Evolutionary conservation across 2,329 filamentous ascomycete species (phyloP).

Genomic region (Fusarium devonianum): DNA sequence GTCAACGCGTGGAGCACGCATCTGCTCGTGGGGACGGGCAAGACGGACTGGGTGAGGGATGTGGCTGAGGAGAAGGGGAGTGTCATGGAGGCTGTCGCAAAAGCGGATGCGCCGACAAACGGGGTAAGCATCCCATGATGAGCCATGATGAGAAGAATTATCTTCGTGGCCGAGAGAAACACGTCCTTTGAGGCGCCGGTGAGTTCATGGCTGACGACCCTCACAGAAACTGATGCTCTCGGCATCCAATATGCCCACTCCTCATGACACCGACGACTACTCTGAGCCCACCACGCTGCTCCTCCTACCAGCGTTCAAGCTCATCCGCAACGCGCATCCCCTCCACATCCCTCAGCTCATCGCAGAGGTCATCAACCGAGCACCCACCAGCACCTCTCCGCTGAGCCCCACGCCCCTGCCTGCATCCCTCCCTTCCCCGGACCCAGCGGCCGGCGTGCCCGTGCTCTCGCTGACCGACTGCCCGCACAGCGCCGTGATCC

Average conservation of each 20-base stretch:
- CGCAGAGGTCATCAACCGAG: conserved; percentile 70
- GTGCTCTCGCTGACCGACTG: conserved; percentile 58
- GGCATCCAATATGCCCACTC: conserved; percentile 88
- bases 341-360: conserved; percentile 76
- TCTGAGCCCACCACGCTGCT: conserved; percentile 78
- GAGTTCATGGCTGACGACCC: not conserved
- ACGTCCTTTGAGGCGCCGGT: not conserved
- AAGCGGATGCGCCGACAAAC: conserved; percentile 66
- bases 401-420: conserved; percentile 55
- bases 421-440: conserved; percentile 41
- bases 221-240: conserved; percentile 83
- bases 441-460: conserved; percentile 41
- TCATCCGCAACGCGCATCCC: conserved; percentile 85
- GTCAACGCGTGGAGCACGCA: conserved; percentile 91
- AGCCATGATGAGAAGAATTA: too few relatives aligned
- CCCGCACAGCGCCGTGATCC: conserved; percentile 84
- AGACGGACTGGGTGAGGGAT: conserved; percentile 92
- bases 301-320: conserved; percentile 82
- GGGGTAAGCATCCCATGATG: conserved; percentile 61
- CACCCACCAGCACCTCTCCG: conserved; percentile 77
- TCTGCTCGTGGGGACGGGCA: conserved; percentile 90
- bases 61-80: conserved; percentile 87
- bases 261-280: conserved; percentile 69
- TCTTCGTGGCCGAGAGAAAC: too few relatives aligned
- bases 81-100: conserved; percentile 78